A percentile compares a stretch with the other conserved stretches of the same genome.
Conservation (phyloP, 495 filamentous ascomycete species). For the Apodospora peruviana region DNA sequence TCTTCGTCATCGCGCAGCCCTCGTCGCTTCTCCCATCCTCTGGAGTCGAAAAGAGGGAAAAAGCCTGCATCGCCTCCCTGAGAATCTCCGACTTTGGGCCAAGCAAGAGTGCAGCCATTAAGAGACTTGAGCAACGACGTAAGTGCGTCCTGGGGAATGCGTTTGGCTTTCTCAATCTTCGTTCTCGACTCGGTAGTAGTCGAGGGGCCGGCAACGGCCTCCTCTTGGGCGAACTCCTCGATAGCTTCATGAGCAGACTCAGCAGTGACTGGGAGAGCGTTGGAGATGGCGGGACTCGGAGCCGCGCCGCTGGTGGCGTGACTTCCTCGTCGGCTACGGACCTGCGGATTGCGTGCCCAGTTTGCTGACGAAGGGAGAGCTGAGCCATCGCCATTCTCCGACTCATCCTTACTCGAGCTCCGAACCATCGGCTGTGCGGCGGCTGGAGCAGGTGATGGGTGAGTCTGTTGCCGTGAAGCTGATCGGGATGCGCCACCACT, state of each 20-base stretch:
- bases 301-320: slow-evolving; percentile 71
- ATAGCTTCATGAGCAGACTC: slow-evolving; percentile 31
- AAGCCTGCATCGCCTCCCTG: slow-evolving; percentile 31
- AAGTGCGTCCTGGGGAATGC: slow-evolving; percentile 16
- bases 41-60: slow-evolving; percentile 74
- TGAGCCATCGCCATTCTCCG: slow-evolving; percentile 67
- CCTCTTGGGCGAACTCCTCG: slow-evolving; percentile 22
- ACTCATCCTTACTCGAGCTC: slow-evolving; percentile 71
- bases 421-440: slow-evolving; percentile 67
- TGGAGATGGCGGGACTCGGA: slow-evolving; percentile 71
- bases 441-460: slow-evolving; percentile 46
- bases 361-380: slow-evolving; percentile 88
- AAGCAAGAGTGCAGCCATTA: slow-evolving; percentile 21
- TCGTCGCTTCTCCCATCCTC: slow-evolving; percentile 70
- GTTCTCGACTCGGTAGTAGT: slow-evolving; percentile 3
- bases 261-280: slow-evolving; percentile 50
- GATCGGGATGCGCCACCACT: slow-evolving; percentile 40
- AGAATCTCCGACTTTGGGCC: slow-evolving; percentile 19
- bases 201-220: slow-evolving; percentile 8
- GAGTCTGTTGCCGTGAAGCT: slow-evolving; percentile 45
- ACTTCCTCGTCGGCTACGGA: slow-evolving; percentile 66
- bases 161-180: slow-evolving; percentile 9
- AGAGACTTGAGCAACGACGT: slow-evolving; percentile 29
- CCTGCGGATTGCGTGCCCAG: slow-evolving; percentile 80
- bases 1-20: slow-evolving; percentile 67